Base-by-base conservation (phyloP, 2,329 filamentous ascomycete species). In the Periconia sp. region DNA sequence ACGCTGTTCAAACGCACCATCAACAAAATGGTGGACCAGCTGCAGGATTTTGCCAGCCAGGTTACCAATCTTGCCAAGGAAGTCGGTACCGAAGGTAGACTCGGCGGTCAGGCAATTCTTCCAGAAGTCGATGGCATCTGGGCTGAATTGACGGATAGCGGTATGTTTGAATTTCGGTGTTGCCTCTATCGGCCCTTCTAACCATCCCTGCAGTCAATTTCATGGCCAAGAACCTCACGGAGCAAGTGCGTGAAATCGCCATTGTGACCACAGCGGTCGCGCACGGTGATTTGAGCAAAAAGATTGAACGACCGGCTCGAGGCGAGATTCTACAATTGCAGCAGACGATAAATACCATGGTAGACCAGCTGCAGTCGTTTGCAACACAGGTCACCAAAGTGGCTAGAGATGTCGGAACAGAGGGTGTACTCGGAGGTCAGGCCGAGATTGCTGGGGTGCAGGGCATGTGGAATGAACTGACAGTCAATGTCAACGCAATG, bases 11-110 rank as follows among this genome's bases (percentile, higher is more conserved):
- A 97, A 75, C 86, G 90, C 61, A 96, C 92, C 50, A 97, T 97
- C 76, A 97, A 97, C 70, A 95, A 89, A 56, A 97, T 97, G 92
- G 95, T 97, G 84, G 92, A 97, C 67, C 92, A 96, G 72, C 80
- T 97, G 46, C 92, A 96, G 68, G 89, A 95, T 47, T 97, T 97
- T 71, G 92, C 92, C 54, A 95, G 89, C 71, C 92, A 97, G 75
- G 92, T 97, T 63, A 96, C 92, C 23, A 87, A 90, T 56, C 86
- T 97, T 57, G 92, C 92, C 39, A 88, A 90, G 69, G 92, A 97
- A 72, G 92, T 97, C 76, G 92, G 92, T 58, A 97, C 92, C 10
- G 92, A 97, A 71, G 92, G 92, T 65, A 87, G 94, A 51, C 84
- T 97, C 29, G 92, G 92, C 61, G 92, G 92, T 30, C 92, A 97